Conservation (phyloP, 108 stramenopile species). For the Bacterosira constricta region DNA sequence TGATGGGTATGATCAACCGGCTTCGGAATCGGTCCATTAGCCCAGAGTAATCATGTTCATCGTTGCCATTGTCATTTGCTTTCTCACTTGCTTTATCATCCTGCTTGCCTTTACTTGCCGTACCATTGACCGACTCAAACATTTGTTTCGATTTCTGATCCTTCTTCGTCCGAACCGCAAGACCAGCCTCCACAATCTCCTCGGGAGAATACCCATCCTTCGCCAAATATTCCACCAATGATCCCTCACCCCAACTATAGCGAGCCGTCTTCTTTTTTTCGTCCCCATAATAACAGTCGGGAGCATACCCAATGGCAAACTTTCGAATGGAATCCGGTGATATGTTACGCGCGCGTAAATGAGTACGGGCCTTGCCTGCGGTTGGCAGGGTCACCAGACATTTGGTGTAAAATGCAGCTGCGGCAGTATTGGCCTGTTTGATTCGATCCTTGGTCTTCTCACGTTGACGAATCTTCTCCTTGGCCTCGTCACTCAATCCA, state of each 20-base stretch:
- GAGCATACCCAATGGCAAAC: slow-evolving; percentile 91
- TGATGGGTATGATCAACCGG: slow-evolving; percentile 78
- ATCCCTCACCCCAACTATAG: slow-evolving; percentile 61
- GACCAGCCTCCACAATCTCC: slow-evolving; percentile 87
- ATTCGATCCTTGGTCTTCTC: slow-evolving; percentile 64
- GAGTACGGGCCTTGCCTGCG: slow-evolving; percentile 72
- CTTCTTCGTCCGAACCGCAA: slow-evolving; percentile 67
- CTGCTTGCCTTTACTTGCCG: slow-evolving; percentile 1
- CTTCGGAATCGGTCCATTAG: slow-evolving; percentile 86
- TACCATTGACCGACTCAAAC: background rate
- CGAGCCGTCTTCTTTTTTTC: slow-evolving; percentile 8
- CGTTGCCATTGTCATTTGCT: background rate
- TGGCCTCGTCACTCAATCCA: slow-evolving; percentile 28
- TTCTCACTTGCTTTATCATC: slow-evolving; percentile 2
- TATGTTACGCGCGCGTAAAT: slow-evolving; percentile 67
- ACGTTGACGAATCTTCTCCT: slow-evolving; percentile 29
- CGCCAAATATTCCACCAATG: slow-evolving; percentile 78
- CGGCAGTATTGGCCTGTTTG: slow-evolving; percentile 68
- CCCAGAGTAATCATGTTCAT: slow-evolving; percentile 27
- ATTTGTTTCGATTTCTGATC: slow-evolving; percentile 1
- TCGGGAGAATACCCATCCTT: slow-evolving; percentile 65
- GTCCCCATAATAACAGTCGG: slow-evolving; percentile 74
- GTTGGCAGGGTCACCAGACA: slow-evolving; percentile 61
- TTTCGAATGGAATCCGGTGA: slow-evolving; percentile 66
- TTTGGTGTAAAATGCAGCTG: slow-evolving; percentile 85